These are phyloP conservation scores for Beta lomatogona DNA, from an alignment of 179 eudicot species.

Conservation along the genomic window DNA sequence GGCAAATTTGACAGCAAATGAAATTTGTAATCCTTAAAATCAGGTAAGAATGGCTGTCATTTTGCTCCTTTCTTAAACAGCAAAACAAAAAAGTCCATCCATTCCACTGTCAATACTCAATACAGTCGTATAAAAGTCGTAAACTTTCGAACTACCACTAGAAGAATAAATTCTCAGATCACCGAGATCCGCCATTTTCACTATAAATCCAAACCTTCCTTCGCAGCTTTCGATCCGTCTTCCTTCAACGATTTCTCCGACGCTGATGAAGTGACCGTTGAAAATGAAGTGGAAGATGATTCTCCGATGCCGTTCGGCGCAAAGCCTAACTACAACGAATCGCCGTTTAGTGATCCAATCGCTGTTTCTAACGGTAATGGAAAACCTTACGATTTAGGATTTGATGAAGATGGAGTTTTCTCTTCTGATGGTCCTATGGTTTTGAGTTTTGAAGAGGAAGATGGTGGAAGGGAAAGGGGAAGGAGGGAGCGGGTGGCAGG, in stretches of 20 bases:
- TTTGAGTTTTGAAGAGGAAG: too few relatives aligned
- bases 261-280: constrained; percentile 48
- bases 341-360: constrained; percentile 36
- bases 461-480: too few relatives aligned
- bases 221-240: constrained; percentile 34
- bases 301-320: constrained; percentile 36
- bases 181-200: constrained; percentile 7
- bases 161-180: not conserved
- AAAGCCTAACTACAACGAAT: constrained; percentile 35
- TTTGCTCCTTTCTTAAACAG: not conserved
- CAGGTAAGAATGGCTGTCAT: not conserved
- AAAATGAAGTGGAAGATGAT: constrained; percentile 42
- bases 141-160: not conserved
- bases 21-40: too few relatives aligned
- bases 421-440: constrained; percentile 68
- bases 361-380: constrained; percentile 56
- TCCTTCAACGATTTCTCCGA: constrained; percentile 39
- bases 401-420: constrained; percentile 58
- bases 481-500: too few relatives aligned
- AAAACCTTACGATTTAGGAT: constrained; percentile 52
- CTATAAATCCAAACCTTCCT: constrained; percentile 10
- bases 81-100: not conserved
- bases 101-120: not conserved
- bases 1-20: too few relatives aligned
- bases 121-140: constrained; percentile 3